These are phyloP conservation scores for Petunia axillaris DNA, from an alignment of 257 asterid species.

Conservation along the genomic window DNA sequence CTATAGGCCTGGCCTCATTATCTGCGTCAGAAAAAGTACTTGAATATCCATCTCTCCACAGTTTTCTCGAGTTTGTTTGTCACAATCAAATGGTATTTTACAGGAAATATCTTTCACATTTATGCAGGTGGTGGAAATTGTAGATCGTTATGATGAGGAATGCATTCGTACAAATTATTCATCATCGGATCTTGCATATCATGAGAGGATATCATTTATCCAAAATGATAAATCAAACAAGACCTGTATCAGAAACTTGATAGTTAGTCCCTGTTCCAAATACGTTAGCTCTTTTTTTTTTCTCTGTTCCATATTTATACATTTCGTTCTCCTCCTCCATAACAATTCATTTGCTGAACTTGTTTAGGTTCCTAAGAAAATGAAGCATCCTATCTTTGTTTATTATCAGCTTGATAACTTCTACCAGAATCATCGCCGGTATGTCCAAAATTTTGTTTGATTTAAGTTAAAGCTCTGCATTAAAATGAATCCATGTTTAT, in stretches of 20 bases:
- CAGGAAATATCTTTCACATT: background rate
- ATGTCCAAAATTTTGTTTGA: slow-evolving; percentile 28
- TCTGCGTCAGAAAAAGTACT: slow-evolving; percentile 72
- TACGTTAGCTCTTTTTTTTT: background rate
- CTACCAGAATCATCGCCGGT: slow-evolving; percentile 96
- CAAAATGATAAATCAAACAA: slow-evolving; percentile 46
- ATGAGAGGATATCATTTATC: slow-evolving; percentile 53
- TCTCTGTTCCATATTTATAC: background rate
- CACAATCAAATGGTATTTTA: background rate
- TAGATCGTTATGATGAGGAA: slow-evolving; percentile 66
- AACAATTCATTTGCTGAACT: background rate
- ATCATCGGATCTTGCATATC: slow-evolving; percentile 34
- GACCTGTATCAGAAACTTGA: slow-evolving; percentile 54
- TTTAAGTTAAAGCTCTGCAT: slow-evolving; percentile 6
- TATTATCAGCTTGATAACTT: slow-evolving; percentile 83
- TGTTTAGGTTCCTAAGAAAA: slow-evolving; percentile 73
- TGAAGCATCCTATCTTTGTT: slow-evolving; percentile 71
- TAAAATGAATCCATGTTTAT: background rate
- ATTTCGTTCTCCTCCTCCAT: background rate
- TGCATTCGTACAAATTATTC: slow-evolving; percentile 49
- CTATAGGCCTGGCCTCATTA: slow-evolving; percentile 75
- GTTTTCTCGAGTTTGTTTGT: background rate
- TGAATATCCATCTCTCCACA: background rate
- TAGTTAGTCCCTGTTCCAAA: slow-evolving; percentile 42
- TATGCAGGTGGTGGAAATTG: slow-evolving; percentile 76